Base-by-base conservation (phyloP, 768 basidiomycete genomes). In the Mycena sanguinolenta region DNA sequence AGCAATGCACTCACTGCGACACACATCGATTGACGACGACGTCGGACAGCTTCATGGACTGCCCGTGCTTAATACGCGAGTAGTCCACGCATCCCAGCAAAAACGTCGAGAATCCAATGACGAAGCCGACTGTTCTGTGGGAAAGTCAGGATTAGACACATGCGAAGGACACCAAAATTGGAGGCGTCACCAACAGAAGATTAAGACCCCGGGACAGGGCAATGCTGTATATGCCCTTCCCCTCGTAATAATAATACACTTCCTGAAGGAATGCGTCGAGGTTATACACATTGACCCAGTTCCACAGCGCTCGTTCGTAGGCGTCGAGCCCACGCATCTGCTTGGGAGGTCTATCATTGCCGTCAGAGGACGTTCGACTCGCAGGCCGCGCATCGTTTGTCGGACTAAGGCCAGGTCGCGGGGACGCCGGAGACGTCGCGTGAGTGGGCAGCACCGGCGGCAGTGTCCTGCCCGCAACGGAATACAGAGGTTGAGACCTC, bases 241-340 rank as follows among this genome's bases (percentile, higher is more conserved):
- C 96, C 77, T 95, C 93, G 78, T 99, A 99, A 80, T 99, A 99
- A 53, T 87, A 86, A 80, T 99, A 99, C 44, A 95, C 95, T 72
- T 98, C 96, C 81, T 97, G 95, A 32, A 99, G 82, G 80, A 97
- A 99, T 10, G 91, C 91, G 76, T 99, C 98, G 44, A 99, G 87
- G 78, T 99, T 98, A 78, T 96, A 95, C 16, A 99, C 96, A 78
- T 99, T 99, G 68, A 98, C 96, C 98, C 98, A 99, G 67, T 94
- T 93, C 98, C 98, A 99, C 57, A 99, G 80, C 1, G 98, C 98
- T 67, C 91, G 91, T 79, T 99, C 96, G 76, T 94, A 91, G 16
- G 90, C 90, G 76, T 96, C 93, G 53, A 96, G 79, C 12, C 94
- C 92, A 59, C 89, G 87, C 86, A 91, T 88, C 50, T 82, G 85